phyloP scores from a whole-genome alignment of 192 early-diverging fungal genomes.

The Pilaira anomala region DNA sequence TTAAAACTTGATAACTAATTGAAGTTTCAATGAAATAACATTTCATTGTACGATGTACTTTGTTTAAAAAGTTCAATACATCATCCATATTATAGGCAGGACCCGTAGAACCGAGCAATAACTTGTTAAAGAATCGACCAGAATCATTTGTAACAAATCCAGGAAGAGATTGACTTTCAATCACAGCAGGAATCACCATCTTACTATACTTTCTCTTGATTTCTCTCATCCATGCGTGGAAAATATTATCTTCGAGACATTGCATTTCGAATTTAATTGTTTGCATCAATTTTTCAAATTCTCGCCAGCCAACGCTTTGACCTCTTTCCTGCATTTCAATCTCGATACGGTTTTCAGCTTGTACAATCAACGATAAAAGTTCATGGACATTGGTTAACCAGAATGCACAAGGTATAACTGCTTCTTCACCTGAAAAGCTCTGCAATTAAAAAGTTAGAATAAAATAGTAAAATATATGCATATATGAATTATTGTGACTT shows the following conservation, averaged over 20 bases:
- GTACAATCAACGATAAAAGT: constrained; percentile 82
- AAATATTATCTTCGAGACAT: constrained; percentile 87
- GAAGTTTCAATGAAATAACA: constrained; percentile 94
- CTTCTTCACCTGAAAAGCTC: constrained; percentile 76
- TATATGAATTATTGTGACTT: neutral
- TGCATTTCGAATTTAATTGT: constrained; percentile 88
- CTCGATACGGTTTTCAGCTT: constrained; percentile 64
- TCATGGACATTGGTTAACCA: constrained; percentile 97
- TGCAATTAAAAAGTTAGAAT: constrained; percentile 14
- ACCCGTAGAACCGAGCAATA: constrained; percentile 70
- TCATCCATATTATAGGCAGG: constrained; percentile 92
- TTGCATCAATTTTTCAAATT: constrained; percentile 76
- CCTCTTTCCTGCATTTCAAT: constrained; percentile 63
- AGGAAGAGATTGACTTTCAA: constrained; percentile 92
- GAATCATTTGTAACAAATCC: constrained; percentile 92
- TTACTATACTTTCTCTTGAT: constrained; percentile 89
- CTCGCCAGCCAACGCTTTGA: constrained; percentile 55
- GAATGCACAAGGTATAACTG: constrained; percentile 74
- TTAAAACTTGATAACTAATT: constrained; percentile 88
- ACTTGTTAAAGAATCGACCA: constrained; percentile 83
- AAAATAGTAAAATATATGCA: neutral
- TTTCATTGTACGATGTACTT: constrained; percentile 88
- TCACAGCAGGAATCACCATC: constrained; percentile 93
- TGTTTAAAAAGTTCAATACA: constrained; percentile 86
- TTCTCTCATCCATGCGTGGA: constrained; percentile 96